Conservation (phyloP, 73 alveolate species). For the Paramecium primaurelia region DNA sequence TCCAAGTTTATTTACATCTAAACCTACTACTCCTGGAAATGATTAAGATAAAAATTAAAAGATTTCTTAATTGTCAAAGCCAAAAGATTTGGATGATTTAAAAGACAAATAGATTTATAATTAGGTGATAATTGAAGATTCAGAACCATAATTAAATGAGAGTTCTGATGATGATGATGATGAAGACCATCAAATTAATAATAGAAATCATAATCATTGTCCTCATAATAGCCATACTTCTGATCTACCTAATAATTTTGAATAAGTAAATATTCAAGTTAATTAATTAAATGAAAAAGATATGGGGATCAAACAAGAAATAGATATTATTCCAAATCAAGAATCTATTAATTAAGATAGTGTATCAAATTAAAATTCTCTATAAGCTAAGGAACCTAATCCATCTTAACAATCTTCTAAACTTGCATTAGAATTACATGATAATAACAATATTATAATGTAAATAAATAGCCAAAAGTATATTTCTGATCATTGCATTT, state of each 20-base stretch:
- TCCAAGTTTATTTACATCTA: constrained; percentile 32
- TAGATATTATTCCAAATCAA: not conserved
- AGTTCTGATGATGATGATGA: constrained; percentile 1
- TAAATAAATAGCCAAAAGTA: not conserved
- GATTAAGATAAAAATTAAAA: not conserved
- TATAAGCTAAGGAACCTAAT: not conserved
- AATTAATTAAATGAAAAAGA: not conserved
- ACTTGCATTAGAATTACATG: not conserved
- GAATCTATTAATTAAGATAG: not conserved
- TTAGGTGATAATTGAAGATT: not conserved
- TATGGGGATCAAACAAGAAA: not conserved
- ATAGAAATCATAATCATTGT: not conserved
- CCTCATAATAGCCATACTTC: not conserved
- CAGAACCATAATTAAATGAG: not conserved
- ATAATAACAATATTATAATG: not conserved
- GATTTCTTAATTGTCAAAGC: not conserved
- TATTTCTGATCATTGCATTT: not conserved
- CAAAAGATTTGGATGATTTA: constrained; percentile 23
- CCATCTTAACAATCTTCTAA: not conserved
- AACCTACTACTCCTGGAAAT: constrained; percentile 32
- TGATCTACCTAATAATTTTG: not conserved
- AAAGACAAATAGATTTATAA: not conserved
- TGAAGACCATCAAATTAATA: not conserved
- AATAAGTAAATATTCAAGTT: not conserved
- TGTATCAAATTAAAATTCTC: not conserved